Conservation (phyloP, 305 asterid species). For the Fraxinus platypoda region DNA sequence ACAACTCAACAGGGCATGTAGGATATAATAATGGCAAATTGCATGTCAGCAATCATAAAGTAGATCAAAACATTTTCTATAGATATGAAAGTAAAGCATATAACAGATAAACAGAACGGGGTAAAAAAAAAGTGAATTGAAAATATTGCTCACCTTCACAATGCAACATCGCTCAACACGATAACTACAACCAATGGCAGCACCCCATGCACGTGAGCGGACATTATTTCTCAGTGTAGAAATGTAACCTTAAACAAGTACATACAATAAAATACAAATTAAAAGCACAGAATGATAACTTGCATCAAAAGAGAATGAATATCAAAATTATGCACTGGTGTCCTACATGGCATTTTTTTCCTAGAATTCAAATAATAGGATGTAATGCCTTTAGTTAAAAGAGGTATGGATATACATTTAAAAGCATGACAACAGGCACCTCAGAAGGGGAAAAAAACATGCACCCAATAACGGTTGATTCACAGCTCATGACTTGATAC, state of each 20-base stretch:
- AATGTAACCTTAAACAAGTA: constrained; percentile 60
- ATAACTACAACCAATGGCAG: constrained; percentile 91
- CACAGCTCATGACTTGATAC: constrained; percentile 3
- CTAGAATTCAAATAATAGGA: constrained; percentile 9
- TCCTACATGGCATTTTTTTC: constrained; percentile 10
- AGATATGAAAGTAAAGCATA: not conserved
- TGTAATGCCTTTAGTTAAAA: constrained; percentile 20
- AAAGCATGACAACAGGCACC: constrained; percentile 16
- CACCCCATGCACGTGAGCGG: constrained; percentile 98
- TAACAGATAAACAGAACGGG: not conserved
- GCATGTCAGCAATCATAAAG: constrained; percentile 8
- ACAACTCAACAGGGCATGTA: not conserved
- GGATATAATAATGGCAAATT: constrained; percentile 1
- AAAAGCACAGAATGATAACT: not conserved
- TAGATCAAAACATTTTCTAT: constrained; percentile 14
- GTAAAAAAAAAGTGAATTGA: not conserved
- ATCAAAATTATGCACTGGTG: constrained; percentile 2
- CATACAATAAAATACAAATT: constrained; percentile 15
- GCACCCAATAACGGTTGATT: not conserved
- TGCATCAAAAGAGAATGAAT: constrained; percentile 6
- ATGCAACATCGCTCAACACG: constrained; percentile 86
- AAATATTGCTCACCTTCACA: constrained; percentile 59
- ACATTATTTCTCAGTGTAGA: constrained; percentile 92
- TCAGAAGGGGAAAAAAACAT: not conserved
- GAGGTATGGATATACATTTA: not conserved